Conservation (phyloP, 306 rosid genomes). For the Prunus mongolica region DNA sequence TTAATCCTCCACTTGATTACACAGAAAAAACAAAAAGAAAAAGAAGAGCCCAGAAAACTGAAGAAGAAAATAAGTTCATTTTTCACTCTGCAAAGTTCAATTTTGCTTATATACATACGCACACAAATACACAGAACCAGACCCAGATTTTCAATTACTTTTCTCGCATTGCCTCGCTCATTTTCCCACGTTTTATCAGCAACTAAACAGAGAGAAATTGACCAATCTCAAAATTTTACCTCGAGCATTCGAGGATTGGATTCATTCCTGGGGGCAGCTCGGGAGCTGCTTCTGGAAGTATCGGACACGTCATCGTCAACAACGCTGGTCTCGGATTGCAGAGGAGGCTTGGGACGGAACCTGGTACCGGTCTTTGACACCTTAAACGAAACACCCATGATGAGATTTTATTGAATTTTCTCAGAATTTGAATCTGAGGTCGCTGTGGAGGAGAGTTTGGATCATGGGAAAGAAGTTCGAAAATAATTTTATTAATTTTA, state of each 20-base stretch:
- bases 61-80: neutral
- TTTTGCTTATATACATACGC: neutral
- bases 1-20: neutral
- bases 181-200: neutral
- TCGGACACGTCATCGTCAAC: slow-evolving; percentile 19
- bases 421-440: slow-evolving; percentile 1
- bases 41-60: neutral
- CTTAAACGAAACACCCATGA: slow-evolving; percentile 57
- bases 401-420: neutral
- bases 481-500: neutral
- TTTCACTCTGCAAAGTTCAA: neutral
- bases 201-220: neutral
- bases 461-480: slow-evolving; percentile 1
- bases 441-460: slow-evolving; percentile 12
- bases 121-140: neutral
- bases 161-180: neutral
- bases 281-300: slow-evolving; percentile 29
- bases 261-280: slow-evolving; percentile 12
- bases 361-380: slow-evolving; percentile 47
- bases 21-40: neutral
- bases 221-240: slow-evolving; percentile 23
- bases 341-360: slow-evolving; percentile 39
- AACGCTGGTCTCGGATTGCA: slow-evolving; percentile 26
- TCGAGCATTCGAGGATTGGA: slow-evolving; percentile 24
- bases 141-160: neutral